Evolutionary conservation across 1,139 yeast species (phyloP).

Genomic region (Geotrichum siamense): DNA sequence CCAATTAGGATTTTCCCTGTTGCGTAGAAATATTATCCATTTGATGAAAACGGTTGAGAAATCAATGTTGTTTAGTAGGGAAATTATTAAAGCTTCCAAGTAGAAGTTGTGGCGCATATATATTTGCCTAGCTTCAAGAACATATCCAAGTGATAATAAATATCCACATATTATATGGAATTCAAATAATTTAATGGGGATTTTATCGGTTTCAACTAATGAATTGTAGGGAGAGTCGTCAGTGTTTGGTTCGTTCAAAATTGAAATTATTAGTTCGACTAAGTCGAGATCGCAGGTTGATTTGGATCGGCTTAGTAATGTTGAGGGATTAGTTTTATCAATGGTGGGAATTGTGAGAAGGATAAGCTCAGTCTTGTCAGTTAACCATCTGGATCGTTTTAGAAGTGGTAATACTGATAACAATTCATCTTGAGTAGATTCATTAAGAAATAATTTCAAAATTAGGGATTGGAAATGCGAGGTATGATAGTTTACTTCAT

Average conservation of each 20-base stretch:
- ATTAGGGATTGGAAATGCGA: slow-evolving; percentile 4
- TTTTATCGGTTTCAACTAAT: no score
- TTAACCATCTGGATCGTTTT: slow-evolving; percentile 4
- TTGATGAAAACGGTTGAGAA: slow-evolving; percentile 1
- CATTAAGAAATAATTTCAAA: slow-evolving; percentile 9
- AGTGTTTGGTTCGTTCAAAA: background rate
- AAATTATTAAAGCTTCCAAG: slow-evolving; percentile 15
- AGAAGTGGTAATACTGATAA: slow-evolving; percentile 1
- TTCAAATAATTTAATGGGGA: no score
- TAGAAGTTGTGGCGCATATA: slow-evolving; percentile 9
- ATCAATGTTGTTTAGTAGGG: slow-evolving; percentile 9
- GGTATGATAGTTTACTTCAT: background rate
- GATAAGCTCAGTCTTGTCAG: slow-evolving; percentile 3
- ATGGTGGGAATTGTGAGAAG: slow-evolving; percentile 12
- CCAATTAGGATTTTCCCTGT: background rate
- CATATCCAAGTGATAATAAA: slow-evolving; percentile 10
- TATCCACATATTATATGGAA: slow-evolving; percentile 15
- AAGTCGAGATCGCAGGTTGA: slow-evolving; percentile 5
- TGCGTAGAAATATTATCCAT: slow-evolving; percentile 7
- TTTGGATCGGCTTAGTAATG: background rate
- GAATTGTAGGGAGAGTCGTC: background rate
- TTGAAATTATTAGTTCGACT: slow-evolving; percentile 4
- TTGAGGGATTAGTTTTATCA: background rate
- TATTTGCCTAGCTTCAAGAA: slow-evolving; percentile 12
- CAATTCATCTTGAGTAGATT: slow-evolving; percentile 6